Percentiles rank a stretch among this genome's conserved stretches.
These are phyloP conservation scores for Mucor saturninus DNA, from an alignment of 371 early-diverging fungal genomes.

Conservation along the genomic window DNA sequence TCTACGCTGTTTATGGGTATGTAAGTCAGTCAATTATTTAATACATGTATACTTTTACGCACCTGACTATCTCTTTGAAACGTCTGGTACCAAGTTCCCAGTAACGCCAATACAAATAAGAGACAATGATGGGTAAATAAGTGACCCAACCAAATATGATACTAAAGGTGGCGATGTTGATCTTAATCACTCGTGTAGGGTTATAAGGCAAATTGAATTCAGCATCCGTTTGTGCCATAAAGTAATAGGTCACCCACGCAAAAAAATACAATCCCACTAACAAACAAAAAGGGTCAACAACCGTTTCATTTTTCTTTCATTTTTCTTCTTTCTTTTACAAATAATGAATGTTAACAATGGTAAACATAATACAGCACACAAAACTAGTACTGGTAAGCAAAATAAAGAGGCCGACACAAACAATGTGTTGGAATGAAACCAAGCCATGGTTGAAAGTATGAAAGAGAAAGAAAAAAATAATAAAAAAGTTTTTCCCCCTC, in stretches of 20 bases:
- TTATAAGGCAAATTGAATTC: constrained; percentile 49
- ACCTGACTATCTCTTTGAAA: constrained; percentile 51
- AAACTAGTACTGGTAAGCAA: constrained; percentile 40
- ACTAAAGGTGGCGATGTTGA: constrained; percentile 37
- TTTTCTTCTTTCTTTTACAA: constrained; percentile 26
- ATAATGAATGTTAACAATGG: constrained; percentile 40
- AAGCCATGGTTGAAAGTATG: constrained; percentile 14
- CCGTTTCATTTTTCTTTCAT: not conserved
- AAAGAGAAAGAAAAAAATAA: too few species aligned
- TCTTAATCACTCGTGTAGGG: constrained; percentile 46
- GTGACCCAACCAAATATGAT: constrained; percentile 34
- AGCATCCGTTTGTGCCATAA: constrained; percentile 40
- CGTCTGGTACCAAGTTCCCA: constrained; percentile 33
- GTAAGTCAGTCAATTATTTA: not conserved
- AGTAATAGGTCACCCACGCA: constrained; percentile 58
- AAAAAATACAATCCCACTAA: constrained; percentile 52
- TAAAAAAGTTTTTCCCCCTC: too few species aligned
- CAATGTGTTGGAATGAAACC: constrained; percentile 34
- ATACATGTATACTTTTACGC: constrained; percentile 1
- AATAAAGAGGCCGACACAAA: constrained; percentile 51
- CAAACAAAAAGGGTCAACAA: not conserved
- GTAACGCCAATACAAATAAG: constrained; percentile 51
- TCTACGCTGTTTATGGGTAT: constrained; percentile 30
- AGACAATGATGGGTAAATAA: constrained; percentile 40
- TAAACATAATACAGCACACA: constrained; percentile 38